Conservation (phyloP, 1,139 yeast species). For the Meyerozyma elateridarum region DNA sequence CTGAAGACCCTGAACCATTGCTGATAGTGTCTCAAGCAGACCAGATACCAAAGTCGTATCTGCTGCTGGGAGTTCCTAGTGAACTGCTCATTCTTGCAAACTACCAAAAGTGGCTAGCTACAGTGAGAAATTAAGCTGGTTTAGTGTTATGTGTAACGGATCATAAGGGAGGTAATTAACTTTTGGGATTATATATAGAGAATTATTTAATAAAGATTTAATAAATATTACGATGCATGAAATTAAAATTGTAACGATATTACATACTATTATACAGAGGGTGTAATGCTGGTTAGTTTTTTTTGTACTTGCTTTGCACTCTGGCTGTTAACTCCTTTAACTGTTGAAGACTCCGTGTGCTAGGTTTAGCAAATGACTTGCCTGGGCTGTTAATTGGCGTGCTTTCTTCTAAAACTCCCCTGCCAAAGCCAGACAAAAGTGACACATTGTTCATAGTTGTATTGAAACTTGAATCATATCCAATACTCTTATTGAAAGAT, state of each 20-base stretch:
- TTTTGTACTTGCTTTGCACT: slow-evolving; percentile 28
- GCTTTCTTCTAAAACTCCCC: slow-evolving; percentile 38
- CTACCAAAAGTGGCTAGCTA: slow-evolving; percentile 3
- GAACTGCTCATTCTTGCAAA: slow-evolving; percentile 1
- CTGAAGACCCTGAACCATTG: slow-evolving; percentile 3
- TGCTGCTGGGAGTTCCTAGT: not conserved
- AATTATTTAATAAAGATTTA: too few species aligned
- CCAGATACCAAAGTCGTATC: slow-evolving; percentile 1
- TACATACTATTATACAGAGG: slow-evolving; percentile 8
- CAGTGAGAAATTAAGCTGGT: slow-evolving; percentile 3
- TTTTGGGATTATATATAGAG: slow-evolving; percentile 1
- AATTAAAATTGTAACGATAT: not conserved
- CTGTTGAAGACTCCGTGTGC: slow-evolving; percentile 24
- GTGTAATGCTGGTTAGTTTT: too few species aligned
- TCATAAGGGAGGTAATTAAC: not conserved
- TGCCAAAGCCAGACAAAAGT: slow-evolving; percentile 33
- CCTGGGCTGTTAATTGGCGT: slow-evolving; percentile 34
- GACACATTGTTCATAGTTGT: slow-evolving; percentile 21
- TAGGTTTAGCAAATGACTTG: slow-evolving; percentile 13
- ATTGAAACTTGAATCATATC: slow-evolving; percentile 10
- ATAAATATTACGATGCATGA: slow-evolving; percentile 2
- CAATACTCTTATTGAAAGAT: slow-evolving; percentile 10
- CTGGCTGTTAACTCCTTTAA: slow-evolving; percentile 35
- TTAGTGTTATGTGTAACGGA: too few species aligned
- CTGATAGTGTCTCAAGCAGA: slow-evolving; percentile 1